These are phyloP conservation scores for Fraxinus americana DNA, from an alignment of 257 asterid genomes.

Conservation along the genomic window DNA sequence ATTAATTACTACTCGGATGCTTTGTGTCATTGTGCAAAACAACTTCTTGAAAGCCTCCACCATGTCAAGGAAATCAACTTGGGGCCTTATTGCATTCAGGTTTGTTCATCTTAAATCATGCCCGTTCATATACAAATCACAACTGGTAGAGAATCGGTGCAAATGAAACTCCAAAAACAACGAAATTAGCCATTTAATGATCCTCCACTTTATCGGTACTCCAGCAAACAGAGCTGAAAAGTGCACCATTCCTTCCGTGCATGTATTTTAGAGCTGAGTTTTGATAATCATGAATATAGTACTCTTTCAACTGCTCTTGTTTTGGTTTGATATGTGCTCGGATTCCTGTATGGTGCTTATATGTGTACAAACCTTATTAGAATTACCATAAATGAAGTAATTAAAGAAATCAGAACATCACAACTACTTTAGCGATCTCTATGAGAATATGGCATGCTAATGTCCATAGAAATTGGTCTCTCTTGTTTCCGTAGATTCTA, in stretches of 20 bases:
- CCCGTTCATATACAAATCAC: background rate
- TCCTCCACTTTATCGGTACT: no score
- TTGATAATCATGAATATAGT: background rate
- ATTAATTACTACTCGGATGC: no score
- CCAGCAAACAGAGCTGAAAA: background rate
- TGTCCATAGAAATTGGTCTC: background rate
- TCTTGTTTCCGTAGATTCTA: background rate
- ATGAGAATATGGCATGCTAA: no score
- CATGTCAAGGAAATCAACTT: slow-evolving; percentile 1
- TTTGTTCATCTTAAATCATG: background rate
- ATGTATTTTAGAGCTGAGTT: no score
- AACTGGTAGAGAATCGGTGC: background rate
- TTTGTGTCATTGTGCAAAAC: no score
- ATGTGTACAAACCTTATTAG: no score
- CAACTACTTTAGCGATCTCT: background rate
- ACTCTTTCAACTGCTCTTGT: background rate
- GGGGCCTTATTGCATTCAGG: slow-evolving; percentile 3
- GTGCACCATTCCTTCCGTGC: background rate
- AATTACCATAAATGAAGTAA: background rate
- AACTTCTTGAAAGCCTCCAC: no score
- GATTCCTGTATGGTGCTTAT: background rate
- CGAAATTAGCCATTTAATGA: background rate
- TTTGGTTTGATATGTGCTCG: background rate
- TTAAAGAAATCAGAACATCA: background rate
- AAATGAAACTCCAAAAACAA: background rate